phyloP scores from a whole-genome alignment of 352 stramenopile genomes.

The Globisporangium emineosum region DNA sequence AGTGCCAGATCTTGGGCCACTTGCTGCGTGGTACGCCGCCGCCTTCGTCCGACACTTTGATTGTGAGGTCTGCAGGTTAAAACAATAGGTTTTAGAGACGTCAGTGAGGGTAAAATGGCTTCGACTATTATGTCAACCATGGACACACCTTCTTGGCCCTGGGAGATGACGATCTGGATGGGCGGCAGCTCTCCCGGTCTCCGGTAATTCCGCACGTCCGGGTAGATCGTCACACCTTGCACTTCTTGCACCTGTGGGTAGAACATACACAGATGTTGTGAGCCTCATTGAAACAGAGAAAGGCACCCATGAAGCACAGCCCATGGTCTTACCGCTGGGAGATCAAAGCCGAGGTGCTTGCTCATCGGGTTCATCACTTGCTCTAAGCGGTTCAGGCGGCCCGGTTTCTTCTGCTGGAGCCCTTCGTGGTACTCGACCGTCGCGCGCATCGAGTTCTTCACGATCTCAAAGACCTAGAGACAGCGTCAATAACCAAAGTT shows the following conservation, averaged over 20 bases:
- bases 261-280: background rate
- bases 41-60: constrained; percentile 98
- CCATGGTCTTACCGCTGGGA: constrained; percentile 46
- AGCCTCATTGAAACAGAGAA: background rate
- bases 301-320: background rate
- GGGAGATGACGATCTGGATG: constrained; percentile 97
- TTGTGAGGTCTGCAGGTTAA: constrained; percentile 79
- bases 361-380: constrained; percentile 71
- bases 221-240: constrained; percentile 69
- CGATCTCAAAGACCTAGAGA: constrained; percentile 86
- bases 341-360: constrained; percentile 63
- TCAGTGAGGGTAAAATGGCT: background rate
- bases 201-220: constrained; percentile 72
- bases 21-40: constrained; percentile 96
- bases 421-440: constrained; percentile 94
- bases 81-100: background rate
- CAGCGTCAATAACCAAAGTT: background rate
- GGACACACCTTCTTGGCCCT: constrained; percentile 82
- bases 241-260: constrained; percentile 34
- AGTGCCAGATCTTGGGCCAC: constrained; percentile 97
- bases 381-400: constrained; percentile 48
- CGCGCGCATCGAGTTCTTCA: constrained; percentile 99
- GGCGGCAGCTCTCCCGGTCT: constrained; percentile 70
- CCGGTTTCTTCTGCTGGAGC: constrained; percentile 29
- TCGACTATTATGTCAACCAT: background rate